phyloP scores from a whole-genome alignment of 1,284 basidiomycete species.

The Mycena sp. region DNA sequence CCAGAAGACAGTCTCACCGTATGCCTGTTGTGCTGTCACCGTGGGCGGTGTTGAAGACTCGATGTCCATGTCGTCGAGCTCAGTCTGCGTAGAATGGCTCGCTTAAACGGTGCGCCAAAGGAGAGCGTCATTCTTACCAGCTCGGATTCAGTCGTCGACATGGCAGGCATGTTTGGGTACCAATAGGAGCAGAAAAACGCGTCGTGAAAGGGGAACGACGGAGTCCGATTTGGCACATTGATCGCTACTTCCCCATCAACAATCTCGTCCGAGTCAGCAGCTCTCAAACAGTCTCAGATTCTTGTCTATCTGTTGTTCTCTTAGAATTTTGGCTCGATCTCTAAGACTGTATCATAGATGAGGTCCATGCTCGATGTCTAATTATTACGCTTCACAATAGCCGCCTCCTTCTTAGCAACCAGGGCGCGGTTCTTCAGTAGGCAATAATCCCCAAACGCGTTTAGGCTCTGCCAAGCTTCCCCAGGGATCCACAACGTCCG shows the following conservation, averaged over 20 bases:
- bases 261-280: background rate
- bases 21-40: constrained; percentile 13
- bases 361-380: background rate
- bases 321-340: background rate
- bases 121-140: background rate
- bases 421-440: constrained; percentile 63
- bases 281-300: no score
- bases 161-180: background rate
- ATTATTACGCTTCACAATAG: background rate
- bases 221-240: background rate
- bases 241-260: background rate
- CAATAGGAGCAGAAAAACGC: constrained; percentile 1
- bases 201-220: background rate
- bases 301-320: background rate
- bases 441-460: constrained; percentile 79
- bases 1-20: background rate
- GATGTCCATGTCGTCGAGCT: constrained; percentile 1
- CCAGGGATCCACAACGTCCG: constrained; percentile 84
- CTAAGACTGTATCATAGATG: background rate
- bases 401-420: constrained; percentile 51
- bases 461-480: constrained; percentile 66
- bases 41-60: background rate
- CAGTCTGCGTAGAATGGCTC: background rate
- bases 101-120: background rate
- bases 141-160: background rate